Evolutionary conservation across 805 yeast species (phyloP).

Genomic region (Saturnispora serradocipensis): DNA sequence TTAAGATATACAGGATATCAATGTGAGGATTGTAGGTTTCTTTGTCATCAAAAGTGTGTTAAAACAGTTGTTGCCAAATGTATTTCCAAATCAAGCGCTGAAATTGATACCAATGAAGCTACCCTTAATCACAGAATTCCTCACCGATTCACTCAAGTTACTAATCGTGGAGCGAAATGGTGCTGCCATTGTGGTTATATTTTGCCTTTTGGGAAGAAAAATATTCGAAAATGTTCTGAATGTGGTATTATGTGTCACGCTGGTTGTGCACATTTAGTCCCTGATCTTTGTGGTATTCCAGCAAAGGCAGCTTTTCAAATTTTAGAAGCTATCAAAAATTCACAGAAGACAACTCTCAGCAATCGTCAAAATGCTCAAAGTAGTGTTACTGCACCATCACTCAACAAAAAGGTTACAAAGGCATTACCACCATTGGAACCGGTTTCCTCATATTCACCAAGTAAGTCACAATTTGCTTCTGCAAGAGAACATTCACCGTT

Average conservation of each 20-base stretch:
- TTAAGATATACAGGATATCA: conserved; percentile 79
- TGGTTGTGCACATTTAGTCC: conserved; percentile 87
- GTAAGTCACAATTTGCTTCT: background rate
- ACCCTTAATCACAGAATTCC: conserved; percentile 94
- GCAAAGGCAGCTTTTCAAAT: conserved; percentile 94
- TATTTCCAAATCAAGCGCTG: conserved; percentile 67
- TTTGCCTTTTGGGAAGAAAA: conserved; percentile 89
- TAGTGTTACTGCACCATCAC: background rate
- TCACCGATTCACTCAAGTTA: conserved; percentile 86
- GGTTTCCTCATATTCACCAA: background rate
- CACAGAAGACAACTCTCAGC: conserved; percentile 30
- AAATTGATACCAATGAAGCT: conserved; percentile 61
- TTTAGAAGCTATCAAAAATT: conserved; percentile 69
- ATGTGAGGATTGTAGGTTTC: conserved; percentile 75
- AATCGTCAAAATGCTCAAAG: background rate
- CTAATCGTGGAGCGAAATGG: conserved; percentile 96
- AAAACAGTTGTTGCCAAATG: conserved; percentile 76
- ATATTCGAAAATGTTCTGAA: conserved; percentile 83
- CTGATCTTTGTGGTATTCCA: conserved; percentile 98
- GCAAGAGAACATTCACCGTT: background rate
- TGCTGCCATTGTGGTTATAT: conserved; percentile 98
- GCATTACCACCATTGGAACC: background rate
- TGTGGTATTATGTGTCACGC: conserved; percentile 96
- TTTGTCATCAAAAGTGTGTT: conserved; percentile 76
- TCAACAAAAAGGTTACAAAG: background rate